Conservation (phyloP, 768 basidiomycete genomes). For the Boletus edulis region DNA sequence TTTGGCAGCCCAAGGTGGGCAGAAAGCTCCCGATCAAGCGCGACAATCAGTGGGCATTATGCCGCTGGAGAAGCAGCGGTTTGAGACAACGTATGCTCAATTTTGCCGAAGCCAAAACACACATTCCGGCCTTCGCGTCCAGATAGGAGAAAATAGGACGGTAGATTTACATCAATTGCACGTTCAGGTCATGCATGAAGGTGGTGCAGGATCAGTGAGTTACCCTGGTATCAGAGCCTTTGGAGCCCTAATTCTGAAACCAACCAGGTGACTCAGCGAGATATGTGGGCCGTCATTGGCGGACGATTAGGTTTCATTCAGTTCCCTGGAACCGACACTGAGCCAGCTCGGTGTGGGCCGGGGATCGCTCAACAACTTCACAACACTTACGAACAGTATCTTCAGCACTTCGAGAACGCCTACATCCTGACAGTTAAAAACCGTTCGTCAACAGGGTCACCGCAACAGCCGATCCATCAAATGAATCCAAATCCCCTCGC, state of each 20-base stretch:
- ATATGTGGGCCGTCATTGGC: slow-evolving; percentile 64
- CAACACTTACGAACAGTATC: slow-evolving; percentile 58
- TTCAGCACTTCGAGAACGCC: slow-evolving; percentile 53
- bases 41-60: slow-evolving; percentile 18
- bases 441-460: slow-evolving; percentile 12
- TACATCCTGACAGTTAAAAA: slow-evolving; percentile 43
- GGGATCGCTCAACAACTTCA: slow-evolving; percentile 58
- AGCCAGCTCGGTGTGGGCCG: slow-evolving; percentile 63
- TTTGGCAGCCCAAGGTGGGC: slow-evolving; percentile 19
- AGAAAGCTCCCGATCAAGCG: slow-evolving; percentile 20
- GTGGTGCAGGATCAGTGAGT: slow-evolving; percentile 49
- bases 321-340: slow-evolving; percentile 57
- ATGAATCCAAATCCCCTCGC: slow-evolving; percentile 11
- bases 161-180: slow-evolving; percentile 66
- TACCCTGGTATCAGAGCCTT: background rate
- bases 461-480: slow-evolving; percentile 13
- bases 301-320: slow-evolving; percentile 65
- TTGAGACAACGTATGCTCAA: slow-evolving; percentile 49
- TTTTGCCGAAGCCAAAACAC: slow-evolving; percentile 45
- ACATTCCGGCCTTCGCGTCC: slow-evolving; percentile 38
- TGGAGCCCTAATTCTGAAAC: slow-evolving; percentile 6
- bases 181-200: slow-evolving; percentile 54
- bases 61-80: slow-evolving; percentile 49
- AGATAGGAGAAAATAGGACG: slow-evolving; percentile 49
- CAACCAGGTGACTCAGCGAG: slow-evolving; percentile 51